Evolutionary conservation across 306 rosid species (phyloP).

Genomic region (Vicia faba): DNA sequence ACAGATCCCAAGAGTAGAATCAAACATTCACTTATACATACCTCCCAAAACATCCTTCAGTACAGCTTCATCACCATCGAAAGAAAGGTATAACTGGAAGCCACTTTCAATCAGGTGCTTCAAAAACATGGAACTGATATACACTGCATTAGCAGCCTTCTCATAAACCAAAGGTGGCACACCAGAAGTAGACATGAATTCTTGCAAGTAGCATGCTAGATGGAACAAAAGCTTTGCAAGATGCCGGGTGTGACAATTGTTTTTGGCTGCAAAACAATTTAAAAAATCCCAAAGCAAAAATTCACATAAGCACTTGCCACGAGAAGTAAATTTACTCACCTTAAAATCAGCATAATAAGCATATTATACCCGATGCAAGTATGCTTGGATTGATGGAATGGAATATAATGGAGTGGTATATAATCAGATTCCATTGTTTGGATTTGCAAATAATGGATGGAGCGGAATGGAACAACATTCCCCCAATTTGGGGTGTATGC

Average conservation of each 20-base stretch:
- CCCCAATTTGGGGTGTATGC: too few relatives aligned
- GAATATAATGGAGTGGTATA: too few relatives aligned
- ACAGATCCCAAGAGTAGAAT: neutral
- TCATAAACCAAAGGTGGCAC: slow-evolving; percentile 59
- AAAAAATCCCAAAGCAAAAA: neutral
- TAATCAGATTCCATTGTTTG: too few relatives aligned
- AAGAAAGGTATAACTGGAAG: slow-evolving; percentile 63
- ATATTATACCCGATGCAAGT: slow-evolving; percentile 2
- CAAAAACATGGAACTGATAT: slow-evolving; percentile 76
- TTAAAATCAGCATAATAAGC: slow-evolving; percentile 15
- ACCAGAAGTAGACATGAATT: slow-evolving; percentile 66
- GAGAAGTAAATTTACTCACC: slow-evolving; percentile 21
- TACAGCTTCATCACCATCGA: slow-evolving; percentile 61
- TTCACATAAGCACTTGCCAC: slow-evolving; percentile 15
- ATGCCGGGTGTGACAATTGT: slow-evolving; percentile 78
- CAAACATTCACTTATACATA: slow-evolving; percentile 23
- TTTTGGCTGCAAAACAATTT: slow-evolving; percentile 62
- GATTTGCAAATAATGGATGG: too few relatives aligned
- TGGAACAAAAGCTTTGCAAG: slow-evolving; percentile 92
- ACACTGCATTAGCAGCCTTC: slow-evolving; percentile 84
- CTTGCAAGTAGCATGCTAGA: slow-evolving; percentile 80
- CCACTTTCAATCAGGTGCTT: slow-evolving; percentile 83
- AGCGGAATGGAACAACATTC: too few relatives aligned
- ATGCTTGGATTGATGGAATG: too few relatives aligned
- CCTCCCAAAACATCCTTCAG: slow-evolving; percentile 64